These are phyloP conservation scores for Aspergillus ellipticus DNA, from an alignment of 495 filamentous ascomycete genomes.

Conservation along the genomic window DNA sequence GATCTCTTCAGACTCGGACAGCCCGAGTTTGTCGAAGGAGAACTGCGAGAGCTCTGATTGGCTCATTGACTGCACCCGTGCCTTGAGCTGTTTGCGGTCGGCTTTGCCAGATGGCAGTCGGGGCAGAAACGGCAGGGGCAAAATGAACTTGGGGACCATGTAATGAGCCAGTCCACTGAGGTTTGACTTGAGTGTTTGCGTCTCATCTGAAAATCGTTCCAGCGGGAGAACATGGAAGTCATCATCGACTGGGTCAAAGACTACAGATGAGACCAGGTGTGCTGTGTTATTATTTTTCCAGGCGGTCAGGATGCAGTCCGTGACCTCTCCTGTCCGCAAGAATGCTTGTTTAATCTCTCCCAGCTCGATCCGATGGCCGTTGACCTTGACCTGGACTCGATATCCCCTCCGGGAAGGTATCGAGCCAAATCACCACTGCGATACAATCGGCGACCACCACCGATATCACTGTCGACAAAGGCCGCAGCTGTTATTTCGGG, in stretches of 20 bases:
- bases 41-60: neutral
- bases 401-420: neutral
- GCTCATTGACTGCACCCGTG: neutral
- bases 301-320: neutral
- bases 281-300: neutral
- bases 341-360: constrained; percentile 9
- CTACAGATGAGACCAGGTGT: neutral
- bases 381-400: constrained; percentile 8
- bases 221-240: neutral
- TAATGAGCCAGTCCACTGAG: neutral
- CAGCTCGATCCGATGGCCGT: constrained; percentile 11
- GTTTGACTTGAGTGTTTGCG: neutral
- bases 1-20: neutral
- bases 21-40: neutral
- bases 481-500: neutral
- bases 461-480: neutral
- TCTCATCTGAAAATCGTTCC: neutral
- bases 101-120: constrained; percentile 4
- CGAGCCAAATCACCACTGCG: constrained; percentile 9
- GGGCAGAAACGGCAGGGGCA: neutral
- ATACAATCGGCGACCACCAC: neutral
- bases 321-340: constrained; percentile 2
- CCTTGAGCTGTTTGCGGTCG: constrained; percentile 5
- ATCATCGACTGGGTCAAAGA: neutral
- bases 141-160: constrained; percentile 6